phyloP scores from a whole-genome alignment of 345 rosid genomes.

The Cardiospermum halicacabum region DNA sequence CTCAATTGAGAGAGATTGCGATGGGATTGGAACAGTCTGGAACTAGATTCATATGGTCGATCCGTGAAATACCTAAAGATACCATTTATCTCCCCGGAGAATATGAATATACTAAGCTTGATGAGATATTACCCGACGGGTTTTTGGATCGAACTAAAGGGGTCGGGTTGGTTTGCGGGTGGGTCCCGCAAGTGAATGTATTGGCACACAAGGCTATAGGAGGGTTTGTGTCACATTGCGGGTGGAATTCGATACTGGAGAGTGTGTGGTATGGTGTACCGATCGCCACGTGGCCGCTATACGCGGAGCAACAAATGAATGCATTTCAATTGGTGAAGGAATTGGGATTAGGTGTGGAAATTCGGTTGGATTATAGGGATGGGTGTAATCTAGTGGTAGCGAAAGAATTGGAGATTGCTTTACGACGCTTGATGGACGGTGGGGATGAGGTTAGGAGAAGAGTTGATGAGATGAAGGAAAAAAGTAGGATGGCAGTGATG shows the following conservation, averaged over 20 bases:
- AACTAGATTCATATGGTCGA: no score
- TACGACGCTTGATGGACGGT: no score
- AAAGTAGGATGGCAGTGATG: no score
- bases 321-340: constrained; percentile 44
- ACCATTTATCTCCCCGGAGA: no score
- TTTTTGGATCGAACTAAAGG: constrained; percentile 37
- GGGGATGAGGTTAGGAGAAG: no score
- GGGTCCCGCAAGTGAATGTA: constrained; percentile 42
- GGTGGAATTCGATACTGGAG: constrained; percentile 60
- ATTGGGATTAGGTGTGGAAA: constrained; percentile 36
- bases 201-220: constrained; percentile 30
- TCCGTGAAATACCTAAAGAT: no score
- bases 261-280: constrained; percentile 55
- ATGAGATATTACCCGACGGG: constrained; percentile 49
- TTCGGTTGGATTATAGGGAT: constrained; percentile 30
- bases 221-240: constrained; percentile 63
- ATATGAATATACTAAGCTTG: no score
- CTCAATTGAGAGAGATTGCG: no score
- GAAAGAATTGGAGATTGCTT: no score
- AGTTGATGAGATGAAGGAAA: no score
- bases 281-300: constrained; percentile 45
- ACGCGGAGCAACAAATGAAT: constrained; percentile 50
- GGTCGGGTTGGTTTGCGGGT: constrained; percentile 40
- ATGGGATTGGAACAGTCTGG: no score
- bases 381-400: background rate